Evolutionary conservation across 495 filamentous ascomycete species (phyloP).

Genomic region (Aspergillus mulundensis): DNA sequence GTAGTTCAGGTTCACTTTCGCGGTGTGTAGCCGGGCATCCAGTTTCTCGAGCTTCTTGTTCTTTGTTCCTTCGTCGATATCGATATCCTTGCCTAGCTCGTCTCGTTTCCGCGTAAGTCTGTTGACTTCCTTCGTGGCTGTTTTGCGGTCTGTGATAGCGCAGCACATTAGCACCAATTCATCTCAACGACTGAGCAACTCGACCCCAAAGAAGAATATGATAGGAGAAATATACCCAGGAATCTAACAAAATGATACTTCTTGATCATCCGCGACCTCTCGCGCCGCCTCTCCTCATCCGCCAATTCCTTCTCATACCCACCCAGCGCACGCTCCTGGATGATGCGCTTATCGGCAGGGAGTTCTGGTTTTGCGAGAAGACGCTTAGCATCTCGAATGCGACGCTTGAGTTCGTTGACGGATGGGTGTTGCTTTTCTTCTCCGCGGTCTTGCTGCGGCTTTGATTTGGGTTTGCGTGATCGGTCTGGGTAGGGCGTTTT

Average conservation of each 20-base stretch:
- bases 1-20: slow-evolving; percentile 82
- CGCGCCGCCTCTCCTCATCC: slow-evolving; percentile 56
- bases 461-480: background rate
- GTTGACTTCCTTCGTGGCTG: slow-evolving; percentile 68
- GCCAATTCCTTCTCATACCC: slow-evolving; percentile 70
- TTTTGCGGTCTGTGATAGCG: slow-evolving; percentile 68
- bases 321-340: slow-evolving; percentile 76
- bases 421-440: slow-evolving; percentile 34
- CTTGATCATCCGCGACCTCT: slow-evolving; percentile 68
- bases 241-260: slow-evolving; percentile 96
- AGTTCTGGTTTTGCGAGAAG: slow-evolving; percentile 60
- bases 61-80: slow-evolving; percentile 33
- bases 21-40: slow-evolving; percentile 57
- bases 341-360: slow-evolving; percentile 68
- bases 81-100: slow-evolving; percentile 31
- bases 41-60: slow-evolving; percentile 46
- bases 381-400: slow-evolving; percentile 50
- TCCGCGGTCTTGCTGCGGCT: slow-evolving; percentile 20
- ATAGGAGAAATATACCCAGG: slow-evolving; percentile 50
- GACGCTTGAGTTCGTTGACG: slow-evolving; percentile 49
- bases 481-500: slow-evolving; percentile 7
- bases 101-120: slow-evolving; percentile 47
- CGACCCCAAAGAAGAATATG: background rate
- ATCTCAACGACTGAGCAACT: too few species aligned
- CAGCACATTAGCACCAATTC: background rate